Percentiles rank a stretch among this genome's conserved stretches.
These are phyloP conservation scores for Periconia digitata DNA, from an alignment of 2,329 filamentous ascomycete species.

Conservation along the genomic window DNA sequence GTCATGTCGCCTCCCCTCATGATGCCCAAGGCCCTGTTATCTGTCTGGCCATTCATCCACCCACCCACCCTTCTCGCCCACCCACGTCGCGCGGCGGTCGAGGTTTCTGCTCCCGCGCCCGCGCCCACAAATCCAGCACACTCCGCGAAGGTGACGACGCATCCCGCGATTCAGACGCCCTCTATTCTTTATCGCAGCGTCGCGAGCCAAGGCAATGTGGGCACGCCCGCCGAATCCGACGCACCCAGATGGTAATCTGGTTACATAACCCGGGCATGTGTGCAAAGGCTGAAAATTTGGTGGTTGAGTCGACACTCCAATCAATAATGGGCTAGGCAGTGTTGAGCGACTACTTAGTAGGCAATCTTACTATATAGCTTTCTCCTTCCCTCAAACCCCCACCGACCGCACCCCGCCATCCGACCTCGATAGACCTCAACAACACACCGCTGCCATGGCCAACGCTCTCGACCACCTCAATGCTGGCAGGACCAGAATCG, in stretches of 20 bases:
- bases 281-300: no score
- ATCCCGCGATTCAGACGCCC: slow-evolving; percentile 1
- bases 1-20: not conserved
- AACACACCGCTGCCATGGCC: slow-evolving; percentile 52
- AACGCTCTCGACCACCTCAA: slow-evolving; percentile 78
- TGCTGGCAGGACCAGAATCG: slow-evolving; percentile 68
- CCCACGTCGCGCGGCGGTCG: slow-evolving; percentile 12
- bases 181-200: not conserved
- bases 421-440: no score
- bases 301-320: no score
- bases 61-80: not conserved
- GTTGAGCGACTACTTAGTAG: no score
- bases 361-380: slow-evolving; percentile 2
- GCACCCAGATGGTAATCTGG: no score
- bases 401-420: no score
- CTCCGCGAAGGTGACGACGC: not conserved
- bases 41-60: not conserved
- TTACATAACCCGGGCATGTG: no score
- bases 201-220: slow-evolving; percentile 2
- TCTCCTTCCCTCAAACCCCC: not conserved
- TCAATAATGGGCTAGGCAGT: no score
- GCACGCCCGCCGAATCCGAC: not conserved
- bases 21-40: no score
- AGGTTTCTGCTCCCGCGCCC: slow-evolving; percentile 11
- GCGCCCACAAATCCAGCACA: slow-evolving; percentile 2